A percentile compares a stretch with the other conserved stretches of the same genome.
Conservation (phyloP, 331 rosid genomes). For the Acacia pycnantha region DNA sequence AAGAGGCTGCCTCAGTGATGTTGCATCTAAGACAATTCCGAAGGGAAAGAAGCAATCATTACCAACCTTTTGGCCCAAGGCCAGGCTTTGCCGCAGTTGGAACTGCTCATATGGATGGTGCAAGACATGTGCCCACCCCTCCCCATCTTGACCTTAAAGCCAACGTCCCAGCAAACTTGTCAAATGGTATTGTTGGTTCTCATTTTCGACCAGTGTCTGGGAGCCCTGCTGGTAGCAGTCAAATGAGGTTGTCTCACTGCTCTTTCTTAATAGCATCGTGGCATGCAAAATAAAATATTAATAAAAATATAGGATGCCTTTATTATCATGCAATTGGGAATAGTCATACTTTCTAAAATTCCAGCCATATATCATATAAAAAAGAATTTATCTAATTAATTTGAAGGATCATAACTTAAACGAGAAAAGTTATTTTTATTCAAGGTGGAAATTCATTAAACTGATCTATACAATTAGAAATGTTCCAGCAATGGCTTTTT, state of each 20-base stretch:
- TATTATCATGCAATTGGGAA: constrained; percentile 53
- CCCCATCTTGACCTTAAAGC: constrained; percentile 50
- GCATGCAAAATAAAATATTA: constrained; percentile 60
- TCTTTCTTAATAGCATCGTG: constrained; percentile 49
- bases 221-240: constrained; percentile 58
- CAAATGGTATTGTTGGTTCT: constrained; percentile 48
- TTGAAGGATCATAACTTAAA: neutral
- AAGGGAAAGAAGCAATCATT: constrained; percentile 60
- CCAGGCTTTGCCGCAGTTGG: constrained; percentile 43
- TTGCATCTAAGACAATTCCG: constrained; percentile 80
- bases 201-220: constrained; percentile 49
- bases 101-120: constrained; percentile 55
- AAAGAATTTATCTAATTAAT: neutral
- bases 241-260: constrained; percentile 60
- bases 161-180: constrained; percentile 44
- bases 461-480: neutral
- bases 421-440: neutral
- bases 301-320: constrained; percentile 49
- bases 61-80: constrained; percentile 55
- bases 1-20: constrained; percentile 84
- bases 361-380: neutral
- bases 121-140: constrained; percentile 52
- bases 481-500: neutral
- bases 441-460: neutral
- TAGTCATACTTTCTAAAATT: constrained; percentile 17